Evolutionary conservation across 495 filamentous ascomycete species (phyloP).

Genomic region (Penicillium pancosmium): DNA sequence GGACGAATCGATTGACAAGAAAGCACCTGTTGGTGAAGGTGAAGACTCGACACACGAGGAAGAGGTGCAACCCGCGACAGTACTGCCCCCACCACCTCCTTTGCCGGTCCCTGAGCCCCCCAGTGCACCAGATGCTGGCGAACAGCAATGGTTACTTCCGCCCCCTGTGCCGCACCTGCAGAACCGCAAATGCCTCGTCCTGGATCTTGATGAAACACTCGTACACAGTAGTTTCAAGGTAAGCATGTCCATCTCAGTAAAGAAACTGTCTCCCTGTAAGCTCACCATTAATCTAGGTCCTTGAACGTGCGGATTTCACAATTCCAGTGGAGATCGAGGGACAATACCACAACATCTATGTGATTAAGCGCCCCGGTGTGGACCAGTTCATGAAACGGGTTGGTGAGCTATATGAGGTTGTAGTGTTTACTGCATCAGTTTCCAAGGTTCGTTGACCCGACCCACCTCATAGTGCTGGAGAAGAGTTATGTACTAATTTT

Average conservation of each 20-base stretch:
- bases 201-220: conserved; percentile 97
- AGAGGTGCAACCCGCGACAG: conserved; percentile 40
- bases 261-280: neutral
- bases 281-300: conserved; percentile 62
- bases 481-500: conserved; percentile 2
- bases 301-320: conserved; percentile 98
- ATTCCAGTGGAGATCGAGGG: conserved; percentile 99
- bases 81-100: conserved; percentile 64
- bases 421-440: conserved; percentile 98
- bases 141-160: conserved; percentile 75
- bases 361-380: conserved; percentile 96
- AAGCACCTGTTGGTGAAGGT: conserved; percentile 10
- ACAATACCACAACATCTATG: conserved; percentile 98
- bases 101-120: conserved; percentile 38
- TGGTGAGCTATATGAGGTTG: conserved; percentile 96
- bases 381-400: conserved; percentile 99
- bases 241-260: conserved; percentile 19
- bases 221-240: conserved; percentile 99
- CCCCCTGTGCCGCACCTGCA: conserved; percentile 75
- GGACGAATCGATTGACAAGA: conserved; percentile 17
- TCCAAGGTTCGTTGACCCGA: conserved; percentile 72
- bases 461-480: neutral
- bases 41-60: conserved; percentile 32
- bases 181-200: conserved; percentile 89
- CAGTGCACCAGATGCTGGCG: conserved; percentile 38